Percentiles rank a stretch among this genome's conserved stretches.
Evolutionary conservation across 805 yeast genomes (phyloP).

Genomic region (Candida tallmaniae): DNA sequence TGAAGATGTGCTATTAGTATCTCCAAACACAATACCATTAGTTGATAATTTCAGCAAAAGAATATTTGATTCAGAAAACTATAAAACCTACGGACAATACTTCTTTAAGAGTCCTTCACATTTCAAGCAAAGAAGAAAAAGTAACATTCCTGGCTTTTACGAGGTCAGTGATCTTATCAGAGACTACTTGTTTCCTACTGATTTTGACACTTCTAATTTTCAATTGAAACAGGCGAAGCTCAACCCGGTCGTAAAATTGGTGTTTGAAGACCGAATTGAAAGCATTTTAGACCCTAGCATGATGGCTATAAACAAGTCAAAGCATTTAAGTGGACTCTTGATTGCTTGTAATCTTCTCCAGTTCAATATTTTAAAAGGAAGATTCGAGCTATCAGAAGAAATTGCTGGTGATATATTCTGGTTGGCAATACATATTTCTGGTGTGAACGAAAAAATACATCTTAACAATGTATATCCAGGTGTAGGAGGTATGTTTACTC

Average conservation of each 20-base stretch:
- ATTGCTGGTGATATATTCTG: constrained; percentile 24
- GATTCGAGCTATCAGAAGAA: constrained; percentile 14
- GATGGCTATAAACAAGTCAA: constrained; percentile 24
- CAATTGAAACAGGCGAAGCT: constrained; percentile 11
- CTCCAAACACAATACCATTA: constrained; percentile 25
- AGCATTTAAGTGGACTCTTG: constrained; percentile 23
- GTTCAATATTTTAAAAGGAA: constrained; percentile 16
- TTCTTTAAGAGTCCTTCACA: constrained; percentile 27
- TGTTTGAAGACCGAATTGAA: constrained; percentile 19
- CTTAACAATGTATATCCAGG: constrained; percentile 24
- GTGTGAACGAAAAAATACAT: constrained; percentile 14
- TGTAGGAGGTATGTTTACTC: constrained; percentile 28
- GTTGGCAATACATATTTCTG: constrained; percentile 32
- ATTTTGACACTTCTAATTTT: constrained; percentile 17
- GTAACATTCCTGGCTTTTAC: constrained; percentile 23
- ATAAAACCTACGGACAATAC: constrained; percentile 18
- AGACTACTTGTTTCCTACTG: constrained; percentile 16
- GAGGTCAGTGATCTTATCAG: constrained; percentile 24
- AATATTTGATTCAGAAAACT: constrained; percentile 17
- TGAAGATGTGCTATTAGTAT: constrained; percentile 24
- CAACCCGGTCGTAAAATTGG: constrained; percentile 11
- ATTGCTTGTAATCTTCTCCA: constrained; percentile 22
- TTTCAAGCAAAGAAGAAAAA: constrained; percentile 14
- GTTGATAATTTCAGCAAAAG: constrained; percentile 12
- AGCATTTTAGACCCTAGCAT: constrained; percentile 24